These are phyloP conservation scores for Piromyces sp. DNA, from an alignment of 192 early-diverging fungal species.

Conservation along the genomic window DNA sequence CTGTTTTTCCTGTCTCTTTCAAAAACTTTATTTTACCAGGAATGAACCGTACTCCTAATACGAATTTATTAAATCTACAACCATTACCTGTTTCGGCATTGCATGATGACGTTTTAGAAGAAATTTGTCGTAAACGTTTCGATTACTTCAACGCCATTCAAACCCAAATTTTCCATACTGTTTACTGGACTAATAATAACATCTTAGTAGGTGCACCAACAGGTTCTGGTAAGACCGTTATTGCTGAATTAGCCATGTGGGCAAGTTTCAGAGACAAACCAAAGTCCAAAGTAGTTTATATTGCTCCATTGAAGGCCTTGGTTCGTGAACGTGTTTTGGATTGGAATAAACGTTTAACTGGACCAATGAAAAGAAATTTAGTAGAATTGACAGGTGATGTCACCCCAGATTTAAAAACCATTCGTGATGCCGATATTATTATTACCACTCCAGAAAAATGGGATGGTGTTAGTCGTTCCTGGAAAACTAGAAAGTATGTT, in stretches of 20 bases:
- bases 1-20: slow-evolving; percentile 70
- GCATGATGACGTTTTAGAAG: slow-evolving; percentile 62
- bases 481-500: slow-evolving; percentile 79
- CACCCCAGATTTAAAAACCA: slow-evolving; percentile 73
- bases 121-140: slow-evolving; percentile 67
- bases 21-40: slow-evolving; percentile 80
- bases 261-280: slow-evolving; percentile 67
- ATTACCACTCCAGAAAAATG: slow-evolving; percentile 97
- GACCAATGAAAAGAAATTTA: slow-evolving; percentile 57
- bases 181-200: slow-evolving; percentile 73
- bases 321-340: slow-evolving; percentile 87
- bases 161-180: slow-evolving; percentile 95
- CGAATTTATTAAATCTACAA: slow-evolving; percentile 79
- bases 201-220: slow-evolving; percentile 88
- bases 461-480: slow-evolving; percentile 90
- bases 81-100: slow-evolving; percentile 79
- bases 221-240: slow-evolving; percentile 93
- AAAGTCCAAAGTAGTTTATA: slow-evolving; percentile 79
- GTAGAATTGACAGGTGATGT: slow-evolving; percentile 94
- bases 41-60: slow-evolving; percentile 59
- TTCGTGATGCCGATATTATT: slow-evolving; percentile 83
- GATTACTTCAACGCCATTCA: slow-evolving; percentile 97
- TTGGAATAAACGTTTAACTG: slow-evolving; percentile 57
- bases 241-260: slow-evolving; percentile 91
- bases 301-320: slow-evolving; percentile 92